These are phyloP conservation scores for Hondaea fermentalgiana DNA, from an alignment of 108 stramenopile species.

Conservation along the genomic window DNA sequence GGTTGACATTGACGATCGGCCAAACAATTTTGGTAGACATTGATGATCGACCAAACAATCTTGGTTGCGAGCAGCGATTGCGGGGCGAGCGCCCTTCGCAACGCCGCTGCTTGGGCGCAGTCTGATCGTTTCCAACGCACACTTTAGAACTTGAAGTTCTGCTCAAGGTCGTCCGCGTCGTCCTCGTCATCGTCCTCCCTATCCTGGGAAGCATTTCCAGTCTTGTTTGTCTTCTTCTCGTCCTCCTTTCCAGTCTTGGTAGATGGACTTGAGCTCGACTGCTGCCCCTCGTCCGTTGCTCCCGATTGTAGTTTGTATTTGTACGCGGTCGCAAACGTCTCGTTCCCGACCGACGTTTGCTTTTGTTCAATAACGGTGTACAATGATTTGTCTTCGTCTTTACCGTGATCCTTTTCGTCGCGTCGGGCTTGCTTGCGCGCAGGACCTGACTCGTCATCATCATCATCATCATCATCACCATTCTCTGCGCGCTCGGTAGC, in stretches of 20 bases:
- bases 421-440: too few species aligned
- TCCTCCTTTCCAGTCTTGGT: too few species aligned
- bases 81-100: too few species aligned
- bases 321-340: slow-evolving; percentile 57
- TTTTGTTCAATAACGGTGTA: slow-evolving; percentile 66
- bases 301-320: slow-evolving; percentile 64
- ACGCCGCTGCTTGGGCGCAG: too few species aligned
- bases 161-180: slow-evolving; percentile 48
- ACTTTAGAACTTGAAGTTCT: slow-evolving; percentile 76
- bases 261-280: background rate
- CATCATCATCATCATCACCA: too few species aligned
- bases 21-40: too few species aligned
- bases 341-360: slow-evolving; percentile 35
- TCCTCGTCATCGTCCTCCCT: slow-evolving; percentile 46
- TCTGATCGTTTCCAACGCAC: background rate
- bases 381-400: slow-evolving; percentile 70
- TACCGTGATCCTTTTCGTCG: slow-evolving; percentile 22
- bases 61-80: too few species aligned
- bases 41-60: too few species aligned
- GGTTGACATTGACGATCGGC: too few species aligned
- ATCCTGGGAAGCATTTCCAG: slow-evolving; percentile 30
- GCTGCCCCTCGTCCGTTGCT: slow-evolving; percentile 38
- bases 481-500: too few species aligned
- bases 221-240: background rate
- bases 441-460: too few species aligned